phyloP scores from a whole-genome alignment of 805 yeast species.

The Cyberlindnera suaveolens region DNA sequence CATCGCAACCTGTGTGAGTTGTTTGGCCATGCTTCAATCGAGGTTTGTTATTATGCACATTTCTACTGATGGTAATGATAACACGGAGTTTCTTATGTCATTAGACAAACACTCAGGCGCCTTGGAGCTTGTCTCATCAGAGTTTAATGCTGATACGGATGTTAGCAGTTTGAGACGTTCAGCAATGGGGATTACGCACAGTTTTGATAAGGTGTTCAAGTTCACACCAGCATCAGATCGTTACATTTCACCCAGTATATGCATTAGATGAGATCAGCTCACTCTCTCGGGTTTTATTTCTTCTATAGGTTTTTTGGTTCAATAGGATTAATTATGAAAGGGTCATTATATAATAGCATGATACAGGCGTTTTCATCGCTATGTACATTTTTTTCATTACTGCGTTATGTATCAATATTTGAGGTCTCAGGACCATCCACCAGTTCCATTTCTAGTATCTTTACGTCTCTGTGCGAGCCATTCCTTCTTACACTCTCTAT shows the following conservation, averaged over 20 bases:
- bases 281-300: too few species aligned
- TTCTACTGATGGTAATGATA: conserved; percentile 3
- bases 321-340: too few species aligned
- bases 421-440: conserved; percentile 18
- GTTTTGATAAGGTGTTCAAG: conserved; percentile 1
- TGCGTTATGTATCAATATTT: too few species aligned
- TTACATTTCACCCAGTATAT: conserved; percentile 4
- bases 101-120: conserved; percentile 14
- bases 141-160: conserved; percentile 1
- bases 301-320: too few species aligned
- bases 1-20: conserved; percentile 13
- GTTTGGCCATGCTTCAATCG: conserved; percentile 12
- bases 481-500: conserved; percentile 82
- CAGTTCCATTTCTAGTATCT: conserved; percentile 24
- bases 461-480: conserved; percentile 45
- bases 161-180: background rate
- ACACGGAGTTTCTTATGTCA: conserved; percentile 13
- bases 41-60: conserved; percentile 12
- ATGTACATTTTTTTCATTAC: background rate
- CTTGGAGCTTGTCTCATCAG: conserved; percentile 12
- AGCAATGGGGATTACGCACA: background rate
- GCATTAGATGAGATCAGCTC: background rate
- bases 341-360: too few species aligned
- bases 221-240: background rate
- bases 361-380: background rate